phyloP scores from a whole-genome alignment of 2,329 filamentous ascomycete genomes.

The Epichloe brachyelytri region DNA sequence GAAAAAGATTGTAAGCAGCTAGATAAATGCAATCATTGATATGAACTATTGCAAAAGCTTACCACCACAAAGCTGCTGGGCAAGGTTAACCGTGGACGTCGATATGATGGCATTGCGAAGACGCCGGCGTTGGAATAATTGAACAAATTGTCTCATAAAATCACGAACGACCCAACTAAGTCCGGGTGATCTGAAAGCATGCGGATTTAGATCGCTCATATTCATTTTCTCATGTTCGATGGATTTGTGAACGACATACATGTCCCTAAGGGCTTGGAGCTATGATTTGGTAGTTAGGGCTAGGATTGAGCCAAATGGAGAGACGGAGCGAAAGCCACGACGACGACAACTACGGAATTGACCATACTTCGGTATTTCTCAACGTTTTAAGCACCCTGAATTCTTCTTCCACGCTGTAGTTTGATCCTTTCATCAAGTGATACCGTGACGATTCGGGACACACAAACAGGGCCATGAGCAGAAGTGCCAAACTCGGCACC shows the following conservation, averaged over 20 bases:
- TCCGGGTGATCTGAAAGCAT: slow-evolving; percentile 13
- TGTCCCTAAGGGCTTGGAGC: slow-evolving; percentile 28
- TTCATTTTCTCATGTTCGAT: slow-evolving; percentile 18
- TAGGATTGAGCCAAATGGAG: not conserved
- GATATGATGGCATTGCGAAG: slow-evolving; percentile 20
- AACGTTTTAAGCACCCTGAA: slow-evolving; percentile 22
- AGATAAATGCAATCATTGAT: not conserved
- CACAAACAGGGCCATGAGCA: slow-evolving; percentile 22
- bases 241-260: slow-evolving; percentile 26
- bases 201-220: slow-evolving; percentile 11
- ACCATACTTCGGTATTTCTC: slow-evolving; percentile 21
- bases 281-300: slow-evolving; percentile 5
- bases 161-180: slow-evolving; percentile 17
- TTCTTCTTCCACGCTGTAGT: slow-evolving; percentile 23
- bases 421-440: slow-evolving; percentile 25
- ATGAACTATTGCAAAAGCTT: slow-evolving; percentile 1
- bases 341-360: not conserved
- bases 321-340: not conserved
- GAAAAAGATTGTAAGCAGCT: not conserved
- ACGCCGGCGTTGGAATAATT: slow-evolving; percentile 16
- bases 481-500: slow-evolving; percentile 22
- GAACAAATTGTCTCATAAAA: slow-evolving; percentile 15
- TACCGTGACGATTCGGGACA: slow-evolving; percentile 30
- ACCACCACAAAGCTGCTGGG: slow-evolving; percentile 22
- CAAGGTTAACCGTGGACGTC: slow-evolving; percentile 18